A percentile compares a stretch with the other conserved stretches of the same genome.
These are phyloP conservation scores for Harringtonia aguacate DNA, from an alignment of 2,329 filamentous ascomycete genomes.

Conservation along the genomic window DNA sequence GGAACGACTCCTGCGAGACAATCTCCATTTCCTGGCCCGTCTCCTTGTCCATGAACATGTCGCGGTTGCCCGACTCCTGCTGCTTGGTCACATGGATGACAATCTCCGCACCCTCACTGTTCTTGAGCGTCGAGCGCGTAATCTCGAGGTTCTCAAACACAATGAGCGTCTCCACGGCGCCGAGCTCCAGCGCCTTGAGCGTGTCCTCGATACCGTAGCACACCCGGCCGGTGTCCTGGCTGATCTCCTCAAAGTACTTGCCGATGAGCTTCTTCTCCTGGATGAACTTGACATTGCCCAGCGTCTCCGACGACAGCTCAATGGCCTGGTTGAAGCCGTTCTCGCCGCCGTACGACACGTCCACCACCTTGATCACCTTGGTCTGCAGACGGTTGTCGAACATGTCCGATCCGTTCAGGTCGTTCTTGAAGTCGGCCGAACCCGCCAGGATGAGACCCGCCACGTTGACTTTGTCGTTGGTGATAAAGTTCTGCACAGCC, in stretches of 20 bases:
- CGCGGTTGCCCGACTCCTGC: constrained; percentile 65
- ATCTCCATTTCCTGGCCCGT: constrained; percentile 98
- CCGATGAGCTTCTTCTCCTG: constrained; percentile 99
- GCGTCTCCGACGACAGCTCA: constrained; percentile 85
- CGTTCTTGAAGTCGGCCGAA: constrained; percentile 99
- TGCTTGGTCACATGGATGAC: constrained; percentile 82
- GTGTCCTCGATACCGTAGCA: constrained; percentile 99
- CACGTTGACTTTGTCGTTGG: constrained; percentile 96
- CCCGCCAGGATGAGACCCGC: constrained; percentile 90
- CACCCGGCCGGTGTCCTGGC: constrained; percentile 89
- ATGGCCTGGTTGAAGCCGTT: constrained; percentile 99
- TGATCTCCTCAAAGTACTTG: constrained; percentile 98
- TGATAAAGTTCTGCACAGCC: constrained; percentile 98
- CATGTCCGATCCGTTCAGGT: constrained; percentile 93
- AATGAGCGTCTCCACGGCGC: constrained; percentile 88
- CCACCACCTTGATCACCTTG: constrained; percentile 99
- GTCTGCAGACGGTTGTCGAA: constrained; percentile 84
- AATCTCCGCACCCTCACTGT: constrained; percentile 58
- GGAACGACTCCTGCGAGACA: constrained; percentile 75
- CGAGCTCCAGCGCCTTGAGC: constrained; percentile 89
- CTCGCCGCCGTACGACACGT: constrained; percentile 97
- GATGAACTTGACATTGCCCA: constrained; percentile 99
- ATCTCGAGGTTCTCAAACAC: constrained; percentile 97
- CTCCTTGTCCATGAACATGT: constrained; percentile 87
- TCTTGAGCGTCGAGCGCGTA: constrained; percentile 82